A percentile compares a stretch with the other conserved stretches of the same genome.
phyloP scores from a whole-genome alignment of 139 green algal species.

The Volvox reticuliferus region DNA sequence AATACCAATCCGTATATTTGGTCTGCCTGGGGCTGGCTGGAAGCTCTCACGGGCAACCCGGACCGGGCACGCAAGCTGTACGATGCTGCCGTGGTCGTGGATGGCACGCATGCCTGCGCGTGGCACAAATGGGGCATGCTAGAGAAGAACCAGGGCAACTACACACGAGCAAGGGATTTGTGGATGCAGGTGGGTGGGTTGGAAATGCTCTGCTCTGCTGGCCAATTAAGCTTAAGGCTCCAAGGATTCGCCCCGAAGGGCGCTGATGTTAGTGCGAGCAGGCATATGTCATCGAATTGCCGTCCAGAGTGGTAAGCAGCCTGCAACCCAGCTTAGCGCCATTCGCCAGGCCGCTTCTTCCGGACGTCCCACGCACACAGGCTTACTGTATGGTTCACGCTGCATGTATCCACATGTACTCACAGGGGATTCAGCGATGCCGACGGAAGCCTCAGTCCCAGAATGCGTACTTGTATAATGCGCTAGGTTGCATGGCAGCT shows the following conservation, averaged over 20 bases:
- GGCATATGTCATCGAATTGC: too few relatives aligned
- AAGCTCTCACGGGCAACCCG: constrained; percentile 77
- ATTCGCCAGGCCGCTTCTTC: too few relatives aligned
- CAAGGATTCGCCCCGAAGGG: too few relatives aligned
- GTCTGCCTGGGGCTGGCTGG: constrained; percentile 93
- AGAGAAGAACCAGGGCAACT: constrained; percentile 93
- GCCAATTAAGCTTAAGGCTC: too few relatives aligned
- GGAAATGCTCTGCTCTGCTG: too few relatives aligned
- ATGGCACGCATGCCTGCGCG: constrained; percentile 87
- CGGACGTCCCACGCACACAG: too few relatives aligned
- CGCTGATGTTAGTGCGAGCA: too few relatives aligned
- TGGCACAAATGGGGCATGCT: constrained; percentile 98
- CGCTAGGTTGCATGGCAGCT: constrained; percentile 61
- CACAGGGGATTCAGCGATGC: constrained; percentile 75
- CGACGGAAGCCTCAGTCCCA: constrained; percentile 49
- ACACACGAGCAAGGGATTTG: constrained; percentile 80
- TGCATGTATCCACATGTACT: background rate
- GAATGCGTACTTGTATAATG: constrained; percentile 91
- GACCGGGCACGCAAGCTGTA: constrained; percentile 88
- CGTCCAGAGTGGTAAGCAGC: too few relatives aligned
- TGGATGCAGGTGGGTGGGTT: constrained; percentile 70
- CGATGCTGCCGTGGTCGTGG: constrained; percentile 92
- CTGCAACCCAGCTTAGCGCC: too few relatives aligned
- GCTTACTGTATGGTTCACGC: background rate
- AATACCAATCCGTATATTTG: constrained; percentile 93